Evolutionary conservation across 2,329 filamentous ascomycete species (phyloP), one percentile per base, ranked within the genome.

Genomic region (Fusarium pininemorale): DNA sequence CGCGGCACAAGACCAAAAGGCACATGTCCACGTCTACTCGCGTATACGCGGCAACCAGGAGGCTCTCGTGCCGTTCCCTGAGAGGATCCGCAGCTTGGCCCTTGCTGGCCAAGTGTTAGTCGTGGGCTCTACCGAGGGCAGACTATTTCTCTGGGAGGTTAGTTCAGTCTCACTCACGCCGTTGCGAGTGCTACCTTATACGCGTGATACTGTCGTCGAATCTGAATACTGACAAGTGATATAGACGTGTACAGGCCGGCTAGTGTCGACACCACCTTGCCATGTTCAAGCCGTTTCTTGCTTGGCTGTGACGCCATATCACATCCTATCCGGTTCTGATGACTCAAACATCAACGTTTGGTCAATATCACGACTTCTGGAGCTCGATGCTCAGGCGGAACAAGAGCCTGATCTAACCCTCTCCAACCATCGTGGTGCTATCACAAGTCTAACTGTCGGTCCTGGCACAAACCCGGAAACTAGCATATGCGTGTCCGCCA

Each of bases 271-370:
- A 14, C 90, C 92, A 22, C 90, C 93, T 62, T 91, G 92, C 72
- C 94, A 97, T 84, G 89, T 97, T 28, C 94, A 96, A 82, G 87
- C 91, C 26, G 90, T 98, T 35, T 95, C 93, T 30, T 92, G 91
- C 79, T 85, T 98, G 63, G 91, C 90, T 42, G 89, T 91, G 16
- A 93, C 91, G 47, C 92, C 90, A 53, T 90, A 90, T 77, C 92
- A 94, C 82, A 83, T 96, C 58, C 86, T 96, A 57, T 94, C 93
- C 3, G 94, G 92, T 45, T 96, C 94, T 6, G 89, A 92, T 75
- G 96, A 99, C 84, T 93, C 95, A 58, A 97, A 94, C 81, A 88
- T 98, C 72, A 94, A 97, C 82, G 92, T 98, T 69, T 99, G 96
- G 96, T 94, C 94, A 4, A 83, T 98, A 59, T 87, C 93, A 7